phyloP scores from a whole-genome alignment of 352 stramenopile genomes.

The Pythium utonaiense region DNA sequence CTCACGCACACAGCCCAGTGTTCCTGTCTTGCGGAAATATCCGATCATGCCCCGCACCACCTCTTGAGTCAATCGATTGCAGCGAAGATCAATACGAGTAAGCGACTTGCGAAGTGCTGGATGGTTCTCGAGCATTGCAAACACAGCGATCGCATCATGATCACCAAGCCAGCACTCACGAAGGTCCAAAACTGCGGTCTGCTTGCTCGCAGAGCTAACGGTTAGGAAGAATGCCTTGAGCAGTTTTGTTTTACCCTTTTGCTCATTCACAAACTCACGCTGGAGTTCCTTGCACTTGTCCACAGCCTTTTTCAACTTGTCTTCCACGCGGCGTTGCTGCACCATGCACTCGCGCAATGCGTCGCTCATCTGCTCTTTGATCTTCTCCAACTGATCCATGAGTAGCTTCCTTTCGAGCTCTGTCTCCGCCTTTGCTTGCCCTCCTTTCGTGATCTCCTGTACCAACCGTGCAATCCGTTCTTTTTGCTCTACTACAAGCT shows the following conservation, averaged over 20 bases:
- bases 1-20: slow-evolving; percentile 28
- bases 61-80: slow-evolving; percentile 57
- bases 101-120: slow-evolving; percentile 10
- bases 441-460: slow-evolving; percentile 44
- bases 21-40: slow-evolving; percentile 27
- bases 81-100: slow-evolving; percentile 46
- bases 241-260: slow-evolving; percentile 46
- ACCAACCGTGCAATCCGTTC: slow-evolving; percentile 55
- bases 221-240: slow-evolving; percentile 32
- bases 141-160: slow-evolving; percentile 39
- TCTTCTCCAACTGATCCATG: slow-evolving; percentile 36
- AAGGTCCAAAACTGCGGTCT: slow-evolving; percentile 29
- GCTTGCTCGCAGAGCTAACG: slow-evolving; percentile 11
- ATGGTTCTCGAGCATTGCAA: slow-evolving; percentile 37
- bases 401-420: slow-evolving; percentile 49
- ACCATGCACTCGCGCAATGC: slow-evolving; percentile 35
- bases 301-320: slow-evolving; percentile 27
- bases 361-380: slow-evolving; percentile 36
- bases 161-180: slow-evolving; percentile 52
- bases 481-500: slow-evolving; percentile 40
- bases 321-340: slow-evolving; percentile 32
- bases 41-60: slow-evolving; percentile 32
- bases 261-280: slow-evolving; percentile 36
- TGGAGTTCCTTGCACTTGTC: slow-evolving; percentile 36
- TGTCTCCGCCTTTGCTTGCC: slow-evolving; percentile 39